phyloP scores from a whole-genome alignment of 768 basidiomycete genomes.

The Tricholoma terreum region DNA sequence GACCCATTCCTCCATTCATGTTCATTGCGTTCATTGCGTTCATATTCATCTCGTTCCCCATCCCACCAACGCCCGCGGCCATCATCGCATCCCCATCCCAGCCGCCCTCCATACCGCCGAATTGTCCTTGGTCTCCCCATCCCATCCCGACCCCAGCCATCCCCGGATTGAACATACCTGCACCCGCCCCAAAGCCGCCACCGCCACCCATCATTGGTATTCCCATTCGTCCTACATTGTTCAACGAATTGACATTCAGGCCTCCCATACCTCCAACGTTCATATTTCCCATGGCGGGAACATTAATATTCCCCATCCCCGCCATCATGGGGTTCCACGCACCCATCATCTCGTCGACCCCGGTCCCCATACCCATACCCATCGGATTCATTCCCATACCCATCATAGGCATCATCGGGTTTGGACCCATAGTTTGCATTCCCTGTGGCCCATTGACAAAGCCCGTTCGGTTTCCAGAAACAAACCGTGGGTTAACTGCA shows the following conservation, averaged over 20 bases:
- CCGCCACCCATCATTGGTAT: slow-evolving; percentile 29
- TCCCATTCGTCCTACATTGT: slow-evolving; percentile 21
- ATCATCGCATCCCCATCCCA: slow-evolving; percentile 35
- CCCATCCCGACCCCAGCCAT: slow-evolving; percentile 33
- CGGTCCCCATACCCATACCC: slow-evolving; percentile 24
- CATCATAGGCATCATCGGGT: slow-evolving; percentile 35
- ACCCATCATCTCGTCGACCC: slow-evolving; percentile 35
- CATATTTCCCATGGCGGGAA: slow-evolving; percentile 27
- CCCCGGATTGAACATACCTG: slow-evolving; percentile 31
- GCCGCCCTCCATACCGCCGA: slow-evolving; percentile 26
- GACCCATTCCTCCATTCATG: slow-evolving; percentile 42
- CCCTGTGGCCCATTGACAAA: slow-evolving; percentile 23
- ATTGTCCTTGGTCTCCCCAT: slow-evolving; percentile 33
- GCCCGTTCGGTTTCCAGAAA: slow-evolving; percentile 17
- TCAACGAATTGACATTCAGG: slow-evolving; percentile 30
- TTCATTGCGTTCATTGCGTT: slow-evolving; percentile 23
- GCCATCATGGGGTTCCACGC: slow-evolving; percentile 34
- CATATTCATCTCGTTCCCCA: slow-evolving; percentile 41
- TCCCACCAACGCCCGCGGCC: slow-evolving; percentile 36
- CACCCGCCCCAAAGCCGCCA: slow-evolving; percentile 17
- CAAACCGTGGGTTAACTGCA: slow-evolving; percentile 11
- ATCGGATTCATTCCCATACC: slow-evolving; percentile 26
- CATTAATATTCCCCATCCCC: slow-evolving; percentile 27
- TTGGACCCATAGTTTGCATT: slow-evolving; percentile 27
- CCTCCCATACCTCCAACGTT: slow-evolving; percentile 8